These are phyloP conservation scores for Mycena sp. DNA, from an alignment of 1,284 basidiomycete species.

Conservation along the genomic window DNA sequence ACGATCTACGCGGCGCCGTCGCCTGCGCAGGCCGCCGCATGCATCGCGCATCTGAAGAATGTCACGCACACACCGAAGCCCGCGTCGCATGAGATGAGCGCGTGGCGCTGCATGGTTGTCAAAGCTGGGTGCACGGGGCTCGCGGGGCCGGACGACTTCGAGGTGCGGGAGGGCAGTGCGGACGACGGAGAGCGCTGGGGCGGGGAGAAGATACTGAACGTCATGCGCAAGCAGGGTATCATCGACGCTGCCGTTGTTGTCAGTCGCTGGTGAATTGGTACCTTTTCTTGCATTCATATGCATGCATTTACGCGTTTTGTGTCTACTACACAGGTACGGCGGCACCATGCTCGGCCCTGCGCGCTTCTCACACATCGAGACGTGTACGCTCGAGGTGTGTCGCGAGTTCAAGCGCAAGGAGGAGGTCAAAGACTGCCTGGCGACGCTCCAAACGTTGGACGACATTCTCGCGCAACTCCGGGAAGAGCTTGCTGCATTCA, in stretches of 20 bases:
- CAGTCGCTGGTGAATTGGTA: slow-evolving; percentile 77
- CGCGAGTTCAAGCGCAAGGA: slow-evolving; percentile 70
- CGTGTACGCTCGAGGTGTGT: slow-evolving; percentile 57
- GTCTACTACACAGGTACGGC: slow-evolving; percentile 70
- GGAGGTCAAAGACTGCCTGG: slow-evolving; percentile 66
- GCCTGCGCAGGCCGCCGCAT: slow-evolving; percentile 55
- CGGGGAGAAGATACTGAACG: slow-evolving; percentile 68
- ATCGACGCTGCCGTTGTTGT: slow-evolving; percentile 75
- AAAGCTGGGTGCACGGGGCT: slow-evolving; percentile 74
- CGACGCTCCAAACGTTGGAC: slow-evolving; percentile 70
- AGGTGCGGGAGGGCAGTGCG: slow-evolving; percentile 64
- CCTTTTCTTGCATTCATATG: slow-evolving; percentile 34
- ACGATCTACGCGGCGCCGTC: slow-evolving; percentile 64
- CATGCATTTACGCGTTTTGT: neutral
- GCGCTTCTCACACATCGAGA: slow-evolving; percentile 32
- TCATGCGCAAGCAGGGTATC: slow-evolving; percentile 75
- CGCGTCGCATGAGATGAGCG: slow-evolving; percentile 76
- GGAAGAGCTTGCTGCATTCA: slow-evolving; percentile 50
- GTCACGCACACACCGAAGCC: slow-evolving; percentile 62
- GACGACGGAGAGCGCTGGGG: slow-evolving; percentile 74
- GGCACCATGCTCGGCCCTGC: slow-evolving; percentile 69
- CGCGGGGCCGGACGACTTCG: slow-evolving; percentile 78
- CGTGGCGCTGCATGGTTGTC: slow-evolving; percentile 80
- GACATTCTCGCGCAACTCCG: slow-evolving; percentile 66
- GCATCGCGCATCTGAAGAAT: slow-evolving; percentile 59